Percentiles rank a stretch among this genome's conserved stretches.
Conservation (phyloP, 1,284 basidiomycete species). For the Ceratobasidium sp. region DNA sequence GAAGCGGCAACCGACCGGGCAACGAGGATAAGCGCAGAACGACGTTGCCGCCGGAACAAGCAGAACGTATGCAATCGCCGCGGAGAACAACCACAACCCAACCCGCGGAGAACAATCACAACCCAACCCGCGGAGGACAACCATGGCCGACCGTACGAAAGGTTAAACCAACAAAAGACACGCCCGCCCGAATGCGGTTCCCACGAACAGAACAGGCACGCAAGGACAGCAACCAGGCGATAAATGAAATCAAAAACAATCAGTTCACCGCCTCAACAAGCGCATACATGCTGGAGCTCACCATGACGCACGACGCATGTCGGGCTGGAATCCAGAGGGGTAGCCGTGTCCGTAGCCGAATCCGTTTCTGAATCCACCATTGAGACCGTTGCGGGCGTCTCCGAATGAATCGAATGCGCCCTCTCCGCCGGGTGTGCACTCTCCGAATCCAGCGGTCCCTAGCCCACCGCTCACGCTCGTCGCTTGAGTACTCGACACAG, state of each 20-base stretch:
- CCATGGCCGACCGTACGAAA: background rate
- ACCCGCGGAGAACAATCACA: background rate
- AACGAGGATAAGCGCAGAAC: background rate
- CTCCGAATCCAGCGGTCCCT: conserved; percentile 8
- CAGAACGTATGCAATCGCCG: background rate
- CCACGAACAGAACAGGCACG: no score
- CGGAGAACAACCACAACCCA: background rate
- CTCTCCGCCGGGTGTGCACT: background rate
- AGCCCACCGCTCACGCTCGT: conserved; percentile 27
- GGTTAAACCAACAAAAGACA: background rate
- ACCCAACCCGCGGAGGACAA: no score
- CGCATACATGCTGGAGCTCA: conserved; percentile 6
- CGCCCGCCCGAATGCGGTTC: no score
- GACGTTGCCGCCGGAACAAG: background rate
- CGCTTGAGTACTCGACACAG: conserved; percentile 29
- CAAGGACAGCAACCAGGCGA: background rate
- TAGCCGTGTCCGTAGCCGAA: conserved; percentile 25
- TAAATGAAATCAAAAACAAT: conserved; percentile 16
- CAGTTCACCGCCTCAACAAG: background rate
- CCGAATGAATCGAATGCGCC: background rate
- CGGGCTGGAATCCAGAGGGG: conserved; percentile 42
- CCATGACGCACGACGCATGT: conserved; percentile 43
- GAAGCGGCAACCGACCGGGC: background rate
- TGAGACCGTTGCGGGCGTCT: background rate
- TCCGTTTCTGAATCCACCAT: conserved; percentile 8